phyloP scores from a whole-genome alignment of 331 rosid species.

The Erythrophleum ivorense region DNA sequence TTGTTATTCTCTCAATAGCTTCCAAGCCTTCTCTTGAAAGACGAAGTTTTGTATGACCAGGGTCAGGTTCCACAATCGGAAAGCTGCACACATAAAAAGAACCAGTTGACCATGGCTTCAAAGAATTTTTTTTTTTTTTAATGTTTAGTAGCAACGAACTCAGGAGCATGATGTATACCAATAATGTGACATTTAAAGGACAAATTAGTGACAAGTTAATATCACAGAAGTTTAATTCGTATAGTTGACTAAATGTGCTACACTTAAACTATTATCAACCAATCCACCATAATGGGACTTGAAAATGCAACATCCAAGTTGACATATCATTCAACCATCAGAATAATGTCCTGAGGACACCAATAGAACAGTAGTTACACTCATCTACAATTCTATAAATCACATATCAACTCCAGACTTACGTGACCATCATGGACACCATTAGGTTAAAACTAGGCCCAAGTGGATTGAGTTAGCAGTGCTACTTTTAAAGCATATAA shows the following conservation, averaged over 20 bases:
- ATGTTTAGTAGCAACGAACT: neutral
- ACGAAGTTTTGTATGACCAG: conserved; percentile 90
- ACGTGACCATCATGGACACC: neutral
- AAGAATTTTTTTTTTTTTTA: no score
- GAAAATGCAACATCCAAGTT: neutral
- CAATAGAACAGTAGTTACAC: neutral
- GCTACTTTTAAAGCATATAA: neutral
- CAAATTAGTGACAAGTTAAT: neutral
- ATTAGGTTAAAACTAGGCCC: neutral
- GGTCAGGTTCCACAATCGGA: conserved; percentile 96
- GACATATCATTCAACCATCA: no score
- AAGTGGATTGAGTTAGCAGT: neutral
- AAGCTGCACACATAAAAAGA: conserved; percentile 55
- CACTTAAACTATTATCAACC: neutral
- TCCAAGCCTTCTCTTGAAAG: conserved; percentile 92
- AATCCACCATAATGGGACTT: no score
- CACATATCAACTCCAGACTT: neutral
- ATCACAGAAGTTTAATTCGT: neutral
- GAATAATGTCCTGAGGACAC: neutral
- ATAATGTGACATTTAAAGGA: neutral
- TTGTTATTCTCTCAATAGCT: conserved; percentile 79
- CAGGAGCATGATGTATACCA: neutral
- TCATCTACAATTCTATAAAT: neutral
- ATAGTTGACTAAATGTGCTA: neutral
- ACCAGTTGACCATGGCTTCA: neutral